Percentiles rank a stretch among this genome's conserved stretches.
These are phyloP conservation scores for Leptographium radiaticola DNA, from an alignment of 2,329 filamentous ascomycete species.

Conservation along the genomic window DNA sequence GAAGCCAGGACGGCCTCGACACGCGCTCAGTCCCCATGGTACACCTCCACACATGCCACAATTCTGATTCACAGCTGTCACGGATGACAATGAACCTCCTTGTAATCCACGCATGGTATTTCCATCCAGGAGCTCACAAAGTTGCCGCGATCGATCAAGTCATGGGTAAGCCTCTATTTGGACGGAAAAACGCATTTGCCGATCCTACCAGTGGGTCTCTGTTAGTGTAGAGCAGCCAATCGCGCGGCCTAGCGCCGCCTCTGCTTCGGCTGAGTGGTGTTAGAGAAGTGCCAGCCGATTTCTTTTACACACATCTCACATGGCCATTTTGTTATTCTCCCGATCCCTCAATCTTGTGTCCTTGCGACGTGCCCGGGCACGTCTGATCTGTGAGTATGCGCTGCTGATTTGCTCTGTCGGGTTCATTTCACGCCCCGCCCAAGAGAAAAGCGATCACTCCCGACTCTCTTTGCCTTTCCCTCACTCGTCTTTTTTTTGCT, in stretches of 20 bases:
- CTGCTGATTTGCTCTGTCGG: not conserved
- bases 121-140: no score
- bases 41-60: no score
- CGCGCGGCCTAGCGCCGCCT: not conserved
- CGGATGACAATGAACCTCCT: no score
- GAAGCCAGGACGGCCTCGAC: no score
- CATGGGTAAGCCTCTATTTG: no score
- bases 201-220: not conserved
- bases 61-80: no score
- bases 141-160: no score
- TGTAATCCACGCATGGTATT: no score
- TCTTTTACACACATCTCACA: not conserved
- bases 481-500: not conserved
- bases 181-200: constrained; percentile 3
- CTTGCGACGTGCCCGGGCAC: not conserved
- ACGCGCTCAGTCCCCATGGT: no score
- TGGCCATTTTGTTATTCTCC: not conserved
- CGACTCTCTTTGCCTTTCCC: not conserved
- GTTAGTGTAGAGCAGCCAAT: not conserved
- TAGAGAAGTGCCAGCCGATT: not conserved
- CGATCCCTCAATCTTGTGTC: not conserved
- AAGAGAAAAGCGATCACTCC: not conserved
- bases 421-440: not conserved
- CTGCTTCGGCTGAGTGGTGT: not conserved
- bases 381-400: not conserved